Evolutionary conservation across 192 early-diverging fungal genomes (phyloP).

Genomic region (Jimgerdemannia lactiflua): DNA sequence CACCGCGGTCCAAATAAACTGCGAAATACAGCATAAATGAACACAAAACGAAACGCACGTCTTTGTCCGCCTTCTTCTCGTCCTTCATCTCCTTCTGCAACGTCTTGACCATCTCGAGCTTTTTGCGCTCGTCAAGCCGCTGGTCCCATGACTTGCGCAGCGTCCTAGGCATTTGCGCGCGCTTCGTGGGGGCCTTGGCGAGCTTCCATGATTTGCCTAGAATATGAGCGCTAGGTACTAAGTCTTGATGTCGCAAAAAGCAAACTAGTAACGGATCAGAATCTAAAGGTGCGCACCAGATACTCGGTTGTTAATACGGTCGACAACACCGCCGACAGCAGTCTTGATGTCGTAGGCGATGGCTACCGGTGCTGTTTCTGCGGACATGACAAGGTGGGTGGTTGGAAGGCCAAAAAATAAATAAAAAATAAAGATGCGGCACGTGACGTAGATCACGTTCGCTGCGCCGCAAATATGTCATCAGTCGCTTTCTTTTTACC

Average conservation of each 20-base stretch:
- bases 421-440: too few species aligned
- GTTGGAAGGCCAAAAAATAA: too few species aligned
- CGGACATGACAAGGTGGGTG: background rate
- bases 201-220: conserved; percentile 37
- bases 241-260: background rate
- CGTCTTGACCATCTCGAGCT: conserved; percentile 36
- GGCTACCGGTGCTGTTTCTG: conserved; percentile 6
- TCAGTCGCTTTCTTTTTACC: too few species aligned
- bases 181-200: conserved; percentile 27
- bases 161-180: conserved; percentile 24
- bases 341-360: conserved; percentile 13
- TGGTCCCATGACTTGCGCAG: conserved; percentile 47
- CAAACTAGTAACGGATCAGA: background rate
- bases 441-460: too few species aligned
- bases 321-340: conserved; percentile 28
- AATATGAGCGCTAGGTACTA: background rate
- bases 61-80: conserved; percentile 43
- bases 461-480: too few species aligned
- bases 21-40: background rate
- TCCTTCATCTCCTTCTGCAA: conserved; percentile 53
- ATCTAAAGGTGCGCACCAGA: conserved; percentile 14
- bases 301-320: conserved; percentile 32
- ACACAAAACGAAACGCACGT: conserved; percentile 27
- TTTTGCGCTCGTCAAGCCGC: conserved; percentile 44
- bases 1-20: too few species aligned